Evolutionary conservation across 257 asterid species (phyloP).

Genomic region (Gardenia jasminoides): DNA sequence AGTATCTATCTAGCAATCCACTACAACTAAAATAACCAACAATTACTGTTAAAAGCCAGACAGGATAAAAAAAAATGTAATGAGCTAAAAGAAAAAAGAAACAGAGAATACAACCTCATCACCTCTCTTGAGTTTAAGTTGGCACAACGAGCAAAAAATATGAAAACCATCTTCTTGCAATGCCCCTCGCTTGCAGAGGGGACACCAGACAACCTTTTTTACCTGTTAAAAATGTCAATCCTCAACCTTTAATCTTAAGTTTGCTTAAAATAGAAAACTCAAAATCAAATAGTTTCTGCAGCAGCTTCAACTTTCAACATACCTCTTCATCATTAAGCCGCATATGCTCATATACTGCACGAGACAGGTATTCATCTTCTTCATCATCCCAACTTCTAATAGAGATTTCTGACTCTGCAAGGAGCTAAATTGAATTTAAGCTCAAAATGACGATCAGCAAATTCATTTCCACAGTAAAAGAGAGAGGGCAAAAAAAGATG

Average conservation of each 20-base stretch:
- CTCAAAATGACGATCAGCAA: conserved; percentile 25
- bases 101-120: conserved; percentile 54
- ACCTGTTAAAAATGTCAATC: conserved; percentile 40
- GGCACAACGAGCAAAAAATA: conserved; percentile 65
- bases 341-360: conserved; percentile 73
- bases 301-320: conserved; percentile 15
- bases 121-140: conserved; percentile 55
- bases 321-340: conserved; percentile 70
- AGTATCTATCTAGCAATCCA: not conserved
- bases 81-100: conserved; percentile 13
- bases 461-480: not conserved
- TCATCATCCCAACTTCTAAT: conserved; percentile 74
- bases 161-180: conserved; percentile 50
- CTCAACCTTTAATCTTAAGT: not conserved
- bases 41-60: not conserved
- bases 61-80: no score
- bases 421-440: conserved; percentile 33
- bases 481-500: not conserved
- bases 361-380: conserved; percentile 87
- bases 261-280: not conserved
- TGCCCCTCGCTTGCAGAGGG: conserved; percentile 82
- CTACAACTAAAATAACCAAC: not conserved
- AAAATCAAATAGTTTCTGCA: not conserved
- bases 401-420: conserved; percentile 45
- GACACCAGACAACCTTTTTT: conserved; percentile 75